Evolutionary conservation across 148 eudicot genomes (phyloP), one percentile per base, ranked within the genome.

Genomic region (Gaultheria prostrata): DNA sequence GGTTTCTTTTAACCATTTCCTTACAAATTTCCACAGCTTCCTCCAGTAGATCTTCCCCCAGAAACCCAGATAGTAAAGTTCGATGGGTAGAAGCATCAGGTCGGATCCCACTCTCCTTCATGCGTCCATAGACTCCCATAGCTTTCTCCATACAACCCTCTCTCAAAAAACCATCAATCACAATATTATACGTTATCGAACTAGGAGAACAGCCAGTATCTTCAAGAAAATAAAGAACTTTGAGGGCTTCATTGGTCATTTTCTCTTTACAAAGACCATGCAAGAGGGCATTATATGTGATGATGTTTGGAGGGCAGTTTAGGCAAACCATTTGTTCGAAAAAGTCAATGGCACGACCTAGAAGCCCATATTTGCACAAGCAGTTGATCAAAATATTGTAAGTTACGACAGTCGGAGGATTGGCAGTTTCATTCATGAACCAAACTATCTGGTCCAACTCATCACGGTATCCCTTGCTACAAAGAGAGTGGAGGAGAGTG

Each of bases 1-100:
- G 92, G 49, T 89, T 90, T 81, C 89, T 87, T 82, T 79, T 84
- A 46, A 88, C 86, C 92, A 93, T 94, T 88, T 88, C 85, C 86
- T 87, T 87, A 49, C 93, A 83, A 76, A 94, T 88, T 78, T 91
- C 91, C 28, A 93, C 85, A 20, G 93, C 97, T 71, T 89, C 92
- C 39, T 90, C 94, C 74, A 86, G 83, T 71, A 89, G 80, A 86
- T 88, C 85, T 4, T 86, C 85, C 73, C 88, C 83, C 86, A 91
- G 91, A 82, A 93, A 92, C 14, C 98, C 98, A 95, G 90, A 88
- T 48, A 91, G 81, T 59, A 96, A 81, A 87, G 90, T 87, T 78
- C 98, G 89, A 86, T 94, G 94, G 32, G 98, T 94, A 49, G 92
- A 86, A 45, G 86, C 98, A 87, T 96, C 94, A 1, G 98, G 95